These are phyloP conservation scores for Hortiboletus flavorubellus DNA, from an alignment of 768 basidiomycete genomes.

Conservation along the genomic window DNA sequence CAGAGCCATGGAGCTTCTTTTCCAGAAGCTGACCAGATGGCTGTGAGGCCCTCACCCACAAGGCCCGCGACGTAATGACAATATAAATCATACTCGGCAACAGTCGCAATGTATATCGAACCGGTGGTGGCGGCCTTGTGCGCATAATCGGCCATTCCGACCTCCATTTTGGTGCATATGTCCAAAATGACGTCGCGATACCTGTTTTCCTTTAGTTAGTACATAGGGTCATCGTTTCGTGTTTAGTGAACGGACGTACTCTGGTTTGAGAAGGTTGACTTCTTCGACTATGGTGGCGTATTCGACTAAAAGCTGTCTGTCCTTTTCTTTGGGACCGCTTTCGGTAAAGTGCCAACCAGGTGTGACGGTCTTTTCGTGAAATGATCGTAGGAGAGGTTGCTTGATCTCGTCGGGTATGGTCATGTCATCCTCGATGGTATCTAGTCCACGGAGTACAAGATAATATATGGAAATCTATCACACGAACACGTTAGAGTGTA, in stretches of 20 bases:
- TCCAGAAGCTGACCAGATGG: conserved; percentile 80
- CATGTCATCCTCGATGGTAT: conserved; percentile 99
- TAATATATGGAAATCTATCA: conserved; percentile 90
- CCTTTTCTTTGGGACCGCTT: conserved; percentile 83
- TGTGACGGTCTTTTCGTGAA: conserved; percentile 74
- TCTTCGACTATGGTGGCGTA: conserved; percentile 82
- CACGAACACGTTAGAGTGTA: background rate
- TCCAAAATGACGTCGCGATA: conserved; percentile 80
- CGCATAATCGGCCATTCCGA: conserved; percentile 94
- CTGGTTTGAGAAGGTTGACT: conserved; percentile 60
- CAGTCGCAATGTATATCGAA: conserved; percentile 64
- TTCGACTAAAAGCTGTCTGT: conserved; percentile 78
- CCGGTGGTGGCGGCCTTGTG: conserved; percentile 75
- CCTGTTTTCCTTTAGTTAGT: conserved; percentile 33
- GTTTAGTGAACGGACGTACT: conserved; percentile 37
- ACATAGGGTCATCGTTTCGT: background rate
- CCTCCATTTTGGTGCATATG: conserved; percentile 83
- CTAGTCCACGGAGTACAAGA: conserved; percentile 88
- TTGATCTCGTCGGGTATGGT: conserved; percentile 84
- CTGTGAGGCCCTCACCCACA: conserved; percentile 92
- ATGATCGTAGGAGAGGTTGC: conserved; percentile 77
- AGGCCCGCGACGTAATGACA: conserved; percentile 98
- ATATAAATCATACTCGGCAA: conserved; percentile 92
- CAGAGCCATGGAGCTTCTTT: conserved; percentile 77
- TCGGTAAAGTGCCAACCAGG: conserved; percentile 87